phyloP scores from a whole-genome alignment of 2,329 filamentous ascomycete species.

The Neonectria magnoliae region DNA sequence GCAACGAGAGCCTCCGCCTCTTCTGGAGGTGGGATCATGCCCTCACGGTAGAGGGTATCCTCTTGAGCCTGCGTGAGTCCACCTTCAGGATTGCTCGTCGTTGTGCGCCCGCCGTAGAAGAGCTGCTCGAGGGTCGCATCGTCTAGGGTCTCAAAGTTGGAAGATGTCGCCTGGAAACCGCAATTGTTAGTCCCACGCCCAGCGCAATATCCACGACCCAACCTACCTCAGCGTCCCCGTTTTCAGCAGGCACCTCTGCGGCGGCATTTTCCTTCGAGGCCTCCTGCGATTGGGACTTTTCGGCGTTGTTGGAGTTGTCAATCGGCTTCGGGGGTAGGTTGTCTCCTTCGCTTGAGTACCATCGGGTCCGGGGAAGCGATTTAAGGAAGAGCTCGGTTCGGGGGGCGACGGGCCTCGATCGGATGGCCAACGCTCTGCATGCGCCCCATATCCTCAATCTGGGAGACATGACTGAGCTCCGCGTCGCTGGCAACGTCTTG shows the following conservation, averaged over 20 bases:
- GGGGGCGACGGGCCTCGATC: conserved; percentile 41
- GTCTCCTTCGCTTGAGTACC: conserved; percentile 48
- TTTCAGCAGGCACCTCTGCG: conserved; percentile 13
- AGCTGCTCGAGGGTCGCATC: conserved; percentile 51
- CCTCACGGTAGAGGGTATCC: conserved; percentile 54
- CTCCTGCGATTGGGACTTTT: conserved; percentile 18
- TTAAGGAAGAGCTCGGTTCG: conserved; percentile 37
- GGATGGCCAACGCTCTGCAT: conserved; percentile 48
- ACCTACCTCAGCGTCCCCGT: conserved; percentile 37
- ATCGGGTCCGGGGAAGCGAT: conserved; percentile 36
- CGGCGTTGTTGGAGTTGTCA: conserved; percentile 27
- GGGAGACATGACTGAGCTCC: conserved; percentile 48
- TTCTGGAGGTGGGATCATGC: conserved; percentile 51
- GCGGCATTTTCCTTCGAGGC: conserved; percentile 7
- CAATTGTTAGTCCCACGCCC: conserved; percentile 29
- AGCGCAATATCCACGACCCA: conserved; percentile 19
- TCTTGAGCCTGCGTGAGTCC: conserved; percentile 56
- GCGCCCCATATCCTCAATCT: conserved; percentile 48
- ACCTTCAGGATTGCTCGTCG: conserved; percentile 43
- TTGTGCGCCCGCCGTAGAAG: conserved; percentile 48
- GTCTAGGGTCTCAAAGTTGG: conserved; percentile 42
- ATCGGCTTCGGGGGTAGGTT: conserved; percentile 38
- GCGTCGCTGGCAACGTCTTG: conserved; percentile 41
- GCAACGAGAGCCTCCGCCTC: conserved; percentile 47
- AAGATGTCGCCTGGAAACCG: conserved; percentile 25